phyloP scores from a whole-genome alignment of 257 asterid species.

The Lithospermum erythrorhizon region DNA sequence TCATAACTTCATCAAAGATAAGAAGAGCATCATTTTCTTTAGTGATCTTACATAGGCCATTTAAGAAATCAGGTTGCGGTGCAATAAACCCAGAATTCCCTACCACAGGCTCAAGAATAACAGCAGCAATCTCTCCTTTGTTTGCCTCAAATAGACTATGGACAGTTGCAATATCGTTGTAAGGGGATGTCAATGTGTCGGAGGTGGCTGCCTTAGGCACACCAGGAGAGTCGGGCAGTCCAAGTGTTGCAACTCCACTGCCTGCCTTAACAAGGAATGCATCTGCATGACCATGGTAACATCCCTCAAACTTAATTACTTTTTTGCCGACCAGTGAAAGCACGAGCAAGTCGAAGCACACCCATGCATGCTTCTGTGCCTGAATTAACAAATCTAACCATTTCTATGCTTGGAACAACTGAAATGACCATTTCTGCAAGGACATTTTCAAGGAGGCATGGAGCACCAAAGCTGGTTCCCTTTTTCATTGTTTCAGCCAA shows the following conservation, averaged over 20 bases:
- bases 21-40: slow-evolving; percentile 62
- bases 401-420: slow-evolving; percentile 93
- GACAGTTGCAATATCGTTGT: slow-evolving; percentile 53
- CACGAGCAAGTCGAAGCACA: slow-evolving; percentile 87
- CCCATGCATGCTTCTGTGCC: slow-evolving; percentile 99
- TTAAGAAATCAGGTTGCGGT: slow-evolving; percentile 68
- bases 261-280: slow-evolving; percentile 98
- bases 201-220: slow-evolving; percentile 77
- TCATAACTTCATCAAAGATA: slow-evolving; percentile 93
- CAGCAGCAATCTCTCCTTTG: slow-evolving; percentile 72
- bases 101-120: slow-evolving; percentile 86
- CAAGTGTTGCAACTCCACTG: slow-evolving; percentile 97
- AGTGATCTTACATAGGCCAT: slow-evolving; percentile 44
- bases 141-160: slow-evolving; percentile 55
- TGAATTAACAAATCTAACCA: slow-evolving; percentile 97
- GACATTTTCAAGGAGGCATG: slow-evolving; percentile 84
- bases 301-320: slow-evolving; percentile 90
- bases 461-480: slow-evolving; percentile 99
- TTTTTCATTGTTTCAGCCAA: slow-evolving; percentile 92
- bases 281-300: slow-evolving; percentile 99
- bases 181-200: slow-evolving; percentile 72
- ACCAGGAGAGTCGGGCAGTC: slow-evolving; percentile 98
- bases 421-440: slow-evolving; percentile 92
- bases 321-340: slow-evolving; percentile 75
- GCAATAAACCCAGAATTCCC: slow-evolving; percentile 88